Base-by-base conservation (phyloP, 2,329 filamentous ascomycete species). In the Tolypocladium tropicale region DNA sequence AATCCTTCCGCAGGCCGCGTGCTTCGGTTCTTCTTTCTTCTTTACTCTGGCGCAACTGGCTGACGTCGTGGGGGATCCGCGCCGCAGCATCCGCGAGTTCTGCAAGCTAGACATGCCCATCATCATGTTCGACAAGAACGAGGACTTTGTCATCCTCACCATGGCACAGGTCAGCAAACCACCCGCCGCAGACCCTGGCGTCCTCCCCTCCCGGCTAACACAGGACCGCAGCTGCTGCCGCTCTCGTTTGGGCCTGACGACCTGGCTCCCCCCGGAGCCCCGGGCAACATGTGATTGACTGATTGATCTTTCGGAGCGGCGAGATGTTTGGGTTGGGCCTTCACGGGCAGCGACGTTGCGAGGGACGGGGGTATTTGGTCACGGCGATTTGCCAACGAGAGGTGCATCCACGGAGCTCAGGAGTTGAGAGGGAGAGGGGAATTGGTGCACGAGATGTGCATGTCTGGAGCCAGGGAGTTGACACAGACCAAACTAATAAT, bases 101-200 rank as follows among this genome's bases (percentile, higher is more conserved):
- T 88, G 83, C 62, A 71, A 78, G 7, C 67, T 84, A n/a, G 74
- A 78, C 6, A 84, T 82, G 57, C 93, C 91, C 0, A 81, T 99
- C 56, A 84, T 96, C 69, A 95, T 97, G 93, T 95, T 95, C 72
- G 91, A 95, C 70, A 87, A 85, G 69, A 81, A 91, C 60, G 86
- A 85, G 2, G 81, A 86, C 58, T 91, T 80, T 64, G 76, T 83
- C n/a, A 82, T 89, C 28, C 77, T 84, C 73, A 87, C 78, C 28
- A 74, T 95, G 56, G 83, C 84, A 61, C 78, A 90, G 74, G 83
- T 85, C 67, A 65, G 76, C 65, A 59, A 9, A 1, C 18, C 1
- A 2, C 18, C 37, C 37, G 21, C 23, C 18, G 34, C 50, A 43
- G 23, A 11, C 1, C 37, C 10, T n/a, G 36, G 7, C 18, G 4